These are phyloP conservation scores for Henckelia pumila DNA, from an alignment of 257 asterid genomes.

Conservation along the genomic window DNA sequence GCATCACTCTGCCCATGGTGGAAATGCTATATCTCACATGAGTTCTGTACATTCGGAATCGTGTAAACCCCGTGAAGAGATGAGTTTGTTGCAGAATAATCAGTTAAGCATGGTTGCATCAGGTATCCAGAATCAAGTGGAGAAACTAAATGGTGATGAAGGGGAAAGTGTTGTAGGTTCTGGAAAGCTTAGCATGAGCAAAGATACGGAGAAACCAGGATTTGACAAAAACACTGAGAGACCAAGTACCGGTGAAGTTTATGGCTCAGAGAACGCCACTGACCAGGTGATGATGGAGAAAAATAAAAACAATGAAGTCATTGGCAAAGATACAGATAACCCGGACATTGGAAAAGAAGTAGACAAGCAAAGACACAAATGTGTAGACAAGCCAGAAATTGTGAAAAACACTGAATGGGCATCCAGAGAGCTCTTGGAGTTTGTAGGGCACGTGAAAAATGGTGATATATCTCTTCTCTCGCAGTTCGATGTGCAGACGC, in stretches of 20 bases:
- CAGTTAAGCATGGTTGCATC: constrained; percentile 13
- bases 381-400: constrained; percentile 30
- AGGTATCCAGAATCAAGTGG: constrained; percentile 22
- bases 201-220: constrained; percentile 15
- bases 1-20: constrained; percentile 31
- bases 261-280: constrained; percentile 5
- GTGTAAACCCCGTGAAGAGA: constrained; percentile 32
- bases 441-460: constrained; percentile 69
- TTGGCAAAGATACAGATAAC: background rate
- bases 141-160: constrained; percentile 7
- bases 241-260: constrained; percentile 11
- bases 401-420: constrained; percentile 54
- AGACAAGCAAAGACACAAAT: constrained; percentile 19
- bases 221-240: background rate
- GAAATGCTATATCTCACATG: constrained; percentile 31
- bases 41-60: constrained; percentile 40
- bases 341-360: constrained; percentile 19
- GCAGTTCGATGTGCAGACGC: constrained; percentile 64
- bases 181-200: constrained; percentile 19
- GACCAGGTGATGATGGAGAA: constrained; percentile 16
- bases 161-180: constrained; percentile 1
- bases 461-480: constrained; percentile 63
- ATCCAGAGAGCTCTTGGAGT: constrained; percentile 67
- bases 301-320: constrained; percentile 1
- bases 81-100: constrained; percentile 28